Conservation (phyloP, 2,329 filamentous ascomycete species). For the Exophiala xenobiotica region DNA sequence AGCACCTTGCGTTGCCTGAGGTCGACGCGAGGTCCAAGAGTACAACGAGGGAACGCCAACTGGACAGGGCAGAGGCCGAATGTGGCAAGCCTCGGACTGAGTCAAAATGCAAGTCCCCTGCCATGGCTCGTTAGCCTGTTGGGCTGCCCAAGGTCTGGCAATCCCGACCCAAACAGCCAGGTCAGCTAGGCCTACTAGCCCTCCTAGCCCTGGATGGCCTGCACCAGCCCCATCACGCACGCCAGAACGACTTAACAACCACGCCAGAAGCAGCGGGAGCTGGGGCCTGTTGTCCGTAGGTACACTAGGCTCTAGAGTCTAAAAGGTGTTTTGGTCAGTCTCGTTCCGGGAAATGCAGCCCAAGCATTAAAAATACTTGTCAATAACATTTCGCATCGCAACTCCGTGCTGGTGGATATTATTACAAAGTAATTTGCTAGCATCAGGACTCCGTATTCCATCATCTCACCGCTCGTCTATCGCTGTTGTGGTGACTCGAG, state of each 20-base stretch:
- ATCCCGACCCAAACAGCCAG: constrained; percentile 1
- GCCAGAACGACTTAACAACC: neutral
- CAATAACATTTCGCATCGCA: neutral
- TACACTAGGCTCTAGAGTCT: too few relatives aligned
- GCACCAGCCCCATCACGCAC: neutral
- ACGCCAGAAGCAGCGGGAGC: neutral
- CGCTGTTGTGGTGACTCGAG: neutral
- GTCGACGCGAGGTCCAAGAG: too few relatives aligned
- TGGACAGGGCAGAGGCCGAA: too few relatives aligned
- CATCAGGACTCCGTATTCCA: too few relatives aligned
- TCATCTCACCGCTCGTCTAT: too few relatives aligned
- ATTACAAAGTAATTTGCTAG: too few relatives aligned
- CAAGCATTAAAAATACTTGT: neutral
- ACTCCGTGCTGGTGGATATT: neutral
- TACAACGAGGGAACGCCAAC: too few relatives aligned
- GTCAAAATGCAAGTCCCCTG: too few relatives aligned
- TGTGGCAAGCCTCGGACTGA: too few relatives aligned
- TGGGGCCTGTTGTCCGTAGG: neutral
- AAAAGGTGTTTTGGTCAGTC: neutral
- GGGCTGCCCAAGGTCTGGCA: neutral
- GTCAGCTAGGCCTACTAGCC: neutral
- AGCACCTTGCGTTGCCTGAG: neutral
- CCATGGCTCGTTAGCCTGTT: too few relatives aligned
- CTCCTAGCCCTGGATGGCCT: too few relatives aligned
- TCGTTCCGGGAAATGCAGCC: neutral